These are phyloP conservation scores for Tetrastigma voinierianum DNA, from an alignment of 164 flowering plant species.

Conservation along the genomic window DNA sequence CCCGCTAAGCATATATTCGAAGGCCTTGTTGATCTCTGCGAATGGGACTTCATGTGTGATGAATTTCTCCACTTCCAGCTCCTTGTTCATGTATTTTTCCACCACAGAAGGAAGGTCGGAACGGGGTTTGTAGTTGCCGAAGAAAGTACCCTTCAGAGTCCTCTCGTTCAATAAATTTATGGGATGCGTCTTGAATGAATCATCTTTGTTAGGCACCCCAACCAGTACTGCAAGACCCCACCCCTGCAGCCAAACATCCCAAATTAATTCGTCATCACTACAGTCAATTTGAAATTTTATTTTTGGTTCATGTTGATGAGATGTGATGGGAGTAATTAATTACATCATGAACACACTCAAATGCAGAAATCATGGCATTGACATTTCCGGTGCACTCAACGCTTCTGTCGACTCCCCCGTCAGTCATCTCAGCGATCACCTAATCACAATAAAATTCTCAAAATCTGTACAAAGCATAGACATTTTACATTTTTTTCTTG, in stretches of 20 bases:
- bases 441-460: neutral
- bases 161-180: constrained; percentile 27
- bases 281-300: too few species aligned
- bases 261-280: too few species aligned
- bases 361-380: constrained; percentile 50
- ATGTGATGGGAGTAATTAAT: neutral
- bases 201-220: constrained; percentile 39
- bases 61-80: constrained; percentile 5
- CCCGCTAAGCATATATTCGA: constrained; percentile 8
- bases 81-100: constrained; percentile 30
- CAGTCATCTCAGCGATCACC: constrained; percentile 52
- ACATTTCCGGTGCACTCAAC: constrained; percentile 45
- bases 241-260: constrained; percentile 14
- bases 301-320: too few species aligned
- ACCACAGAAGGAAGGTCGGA: constrained; percentile 36
- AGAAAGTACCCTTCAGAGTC: constrained; percentile 37
- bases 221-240: constrained; percentile 46
- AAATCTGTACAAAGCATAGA: neutral
- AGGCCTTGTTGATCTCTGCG: constrained; percentile 13
- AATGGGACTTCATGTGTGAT: constrained; percentile 10
- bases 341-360: constrained; percentile 51
- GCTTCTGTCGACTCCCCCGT: constrained; percentile 47
- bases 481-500: neutral
- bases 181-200: constrained; percentile 22
- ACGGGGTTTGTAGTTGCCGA: constrained; percentile 37